phyloP scores from a whole-genome alignment of 352 stramenopile genomes.

The Globisporangium nodosum region DNA sequence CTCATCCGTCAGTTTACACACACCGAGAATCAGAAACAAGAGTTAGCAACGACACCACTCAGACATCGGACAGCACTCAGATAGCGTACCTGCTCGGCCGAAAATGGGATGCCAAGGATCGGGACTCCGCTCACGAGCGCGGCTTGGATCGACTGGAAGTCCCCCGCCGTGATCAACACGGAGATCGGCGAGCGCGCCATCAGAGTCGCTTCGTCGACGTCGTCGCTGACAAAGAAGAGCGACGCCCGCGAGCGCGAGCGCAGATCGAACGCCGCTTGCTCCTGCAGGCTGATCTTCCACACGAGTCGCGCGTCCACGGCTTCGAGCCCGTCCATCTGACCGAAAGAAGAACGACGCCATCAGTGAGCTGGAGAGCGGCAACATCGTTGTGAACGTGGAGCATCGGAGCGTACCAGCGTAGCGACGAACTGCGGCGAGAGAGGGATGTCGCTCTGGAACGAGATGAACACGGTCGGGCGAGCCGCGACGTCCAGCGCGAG shows the following conservation, averaged over 20 bases:
- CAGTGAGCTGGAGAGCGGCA: slow-evolving; percentile 1
- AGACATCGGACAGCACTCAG: no score
- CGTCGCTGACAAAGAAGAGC: slow-evolving; percentile 46
- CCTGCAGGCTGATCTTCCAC: slow-evolving; percentile 52
- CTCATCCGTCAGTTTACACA: not conserved
- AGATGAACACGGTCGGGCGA: slow-evolving; percentile 53
- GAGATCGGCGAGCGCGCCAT: slow-evolving; percentile 31
- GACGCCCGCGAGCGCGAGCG: slow-evolving; percentile 33
- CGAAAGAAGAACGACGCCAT: slow-evolving; percentile 1
- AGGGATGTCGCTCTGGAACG: slow-evolving; percentile 39
- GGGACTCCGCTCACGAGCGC: slow-evolving; percentile 54
- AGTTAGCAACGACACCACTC: no score
- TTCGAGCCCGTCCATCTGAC: slow-evolving; percentile 54
- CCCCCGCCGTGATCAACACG: slow-evolving; percentile 53
- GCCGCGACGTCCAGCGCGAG: slow-evolving; percentile 22
- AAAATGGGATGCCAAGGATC: slow-evolving; percentile 65
- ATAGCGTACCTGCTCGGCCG: slow-evolving; percentile 50
- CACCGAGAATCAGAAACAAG: no score
- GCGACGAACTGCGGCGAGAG: slow-evolving; percentile 51
- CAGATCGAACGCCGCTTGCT: slow-evolving; percentile 57
- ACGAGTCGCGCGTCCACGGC: slow-evolving; percentile 40
- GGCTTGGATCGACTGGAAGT: slow-evolving; percentile 53
- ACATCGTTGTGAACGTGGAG: not conserved
- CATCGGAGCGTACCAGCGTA: slow-evolving; percentile 29
- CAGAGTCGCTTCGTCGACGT: slow-evolving; percentile 39